Percentiles rank a stretch among this genome's conserved stretches.
Conservation (phyloP, 2,329 filamentous ascomycete species). For the Cordyceps farinosa region DNA sequence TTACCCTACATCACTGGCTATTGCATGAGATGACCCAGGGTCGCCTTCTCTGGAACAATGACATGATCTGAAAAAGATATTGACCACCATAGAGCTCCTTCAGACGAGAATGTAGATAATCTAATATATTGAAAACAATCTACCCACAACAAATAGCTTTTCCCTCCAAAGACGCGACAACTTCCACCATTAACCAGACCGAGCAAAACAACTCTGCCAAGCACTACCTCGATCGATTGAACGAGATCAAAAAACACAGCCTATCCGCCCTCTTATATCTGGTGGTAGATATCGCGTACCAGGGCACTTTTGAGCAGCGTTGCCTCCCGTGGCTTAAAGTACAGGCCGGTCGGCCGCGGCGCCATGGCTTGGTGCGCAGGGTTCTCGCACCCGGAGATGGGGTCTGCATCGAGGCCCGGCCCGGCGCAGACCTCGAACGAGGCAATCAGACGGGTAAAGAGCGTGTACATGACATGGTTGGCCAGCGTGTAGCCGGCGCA, state of each 20-base stretch:
- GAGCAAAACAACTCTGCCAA: too few species aligned
- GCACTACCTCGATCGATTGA: too few species aligned
- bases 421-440: conserved; percentile 7
- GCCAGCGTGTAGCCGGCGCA: conserved; percentile 14
- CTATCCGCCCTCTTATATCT: background rate
- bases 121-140: background rate
- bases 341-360: conserved; percentile 7
- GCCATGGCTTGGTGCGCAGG: conserved; percentile 11
- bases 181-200: too few species aligned
- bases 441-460: conserved; percentile 4
- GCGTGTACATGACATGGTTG: conserved; percentile 11
- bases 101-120: background rate
- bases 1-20: too few species aligned
- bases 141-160: background rate
- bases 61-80: background rate
- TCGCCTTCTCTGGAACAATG: too few species aligned
- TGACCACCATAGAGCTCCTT: background rate
- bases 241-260: too few species aligned
- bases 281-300: background rate
- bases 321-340: conserved; percentile 1
- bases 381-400: conserved; percentile 3
- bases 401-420: background rate
- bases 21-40: too few species aligned
- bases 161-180: background rate
- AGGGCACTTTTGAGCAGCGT: background rate